These are phyloP conservation scores for Wallemia mellicola DNA, from an alignment of 1,284 basidiomycete genomes.

Conservation along the genomic window DNA sequence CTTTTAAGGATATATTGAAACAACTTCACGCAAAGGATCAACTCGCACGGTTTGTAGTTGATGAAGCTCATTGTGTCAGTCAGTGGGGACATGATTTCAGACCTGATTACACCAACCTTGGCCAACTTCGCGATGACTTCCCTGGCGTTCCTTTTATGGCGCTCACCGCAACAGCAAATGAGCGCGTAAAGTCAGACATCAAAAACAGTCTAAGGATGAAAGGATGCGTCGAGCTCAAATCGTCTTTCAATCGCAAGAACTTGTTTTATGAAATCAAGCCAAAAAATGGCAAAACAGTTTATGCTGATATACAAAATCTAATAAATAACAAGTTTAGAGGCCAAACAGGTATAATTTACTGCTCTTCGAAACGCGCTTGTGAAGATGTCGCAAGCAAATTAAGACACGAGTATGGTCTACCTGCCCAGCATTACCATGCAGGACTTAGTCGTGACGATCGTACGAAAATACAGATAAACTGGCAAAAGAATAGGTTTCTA, in stretches of 20 bases:
- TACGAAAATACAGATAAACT: constrained; percentile 31
- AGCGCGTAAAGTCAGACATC: constrained; percentile 47
- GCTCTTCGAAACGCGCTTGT: constrained; percentile 35
- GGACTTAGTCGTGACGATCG: constrained; percentile 36
- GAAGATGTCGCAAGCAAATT: constrained; percentile 45
- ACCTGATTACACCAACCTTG: constrained; percentile 23
- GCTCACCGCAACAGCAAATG: constrained; percentile 72
- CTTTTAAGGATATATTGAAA: constrained; percentile 27
- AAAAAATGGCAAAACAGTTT: constrained; percentile 24
- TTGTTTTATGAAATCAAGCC: constrained; percentile 47
- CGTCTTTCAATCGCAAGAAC: constrained; percentile 82
- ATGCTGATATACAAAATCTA: constrained; percentile 38
- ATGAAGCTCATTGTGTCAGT: constrained; percentile 78
- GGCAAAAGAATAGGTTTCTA: constrained; percentile 40
- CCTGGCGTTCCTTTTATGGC: constrained; percentile 74
- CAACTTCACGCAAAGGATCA: constrained; percentile 26
- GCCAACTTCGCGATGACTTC: constrained; percentile 36
- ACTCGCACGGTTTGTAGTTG: constrained; percentile 71
- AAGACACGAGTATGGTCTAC: constrained; percentile 25
- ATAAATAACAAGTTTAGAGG: constrained; percentile 29
- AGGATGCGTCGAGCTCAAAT: constrained; percentile 30
- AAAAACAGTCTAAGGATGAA: constrained; percentile 33
- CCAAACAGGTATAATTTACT: constrained; percentile 69
- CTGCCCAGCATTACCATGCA: constrained; percentile 64
- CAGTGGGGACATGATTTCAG: constrained; percentile 20